Conservation (phyloP, 2,329 filamentous ascomycete genomes). For the Drechslera avenae region DNA sequence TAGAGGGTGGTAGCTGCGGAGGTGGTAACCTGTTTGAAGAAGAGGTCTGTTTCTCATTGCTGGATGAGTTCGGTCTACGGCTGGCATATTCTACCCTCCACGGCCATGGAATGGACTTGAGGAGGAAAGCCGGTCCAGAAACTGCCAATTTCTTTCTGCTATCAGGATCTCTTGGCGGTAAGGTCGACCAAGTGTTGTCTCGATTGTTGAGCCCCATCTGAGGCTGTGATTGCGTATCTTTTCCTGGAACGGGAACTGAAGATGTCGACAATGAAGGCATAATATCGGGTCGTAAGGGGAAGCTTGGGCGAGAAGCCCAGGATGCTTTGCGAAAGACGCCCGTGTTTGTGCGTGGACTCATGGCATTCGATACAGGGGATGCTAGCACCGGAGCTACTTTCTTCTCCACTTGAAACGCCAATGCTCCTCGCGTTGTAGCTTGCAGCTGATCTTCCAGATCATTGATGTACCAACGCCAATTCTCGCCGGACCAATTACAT, state of each 20-base stretch:
- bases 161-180: no score
- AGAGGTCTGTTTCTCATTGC: background rate
- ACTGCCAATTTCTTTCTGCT: background rate
- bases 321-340: background rate
- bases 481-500: slow-evolving; percentile 47
- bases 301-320: background rate
- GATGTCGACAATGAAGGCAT: background rate
- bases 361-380: background rate
- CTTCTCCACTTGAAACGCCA: slow-evolving; percentile 13
- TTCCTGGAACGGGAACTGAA: background rate
- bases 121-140: background rate
- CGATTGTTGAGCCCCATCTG: background rate
- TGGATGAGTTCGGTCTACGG: background rate
- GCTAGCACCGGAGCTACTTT: slow-evolving; percentile 1
- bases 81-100: background rate
- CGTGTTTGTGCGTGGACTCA: background rate
- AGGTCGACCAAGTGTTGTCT: background rate
- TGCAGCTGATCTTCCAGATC: slow-evolving; percentile 43
- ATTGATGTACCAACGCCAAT: slow-evolving; percentile 53
- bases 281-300: background rate
- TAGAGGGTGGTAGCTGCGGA: background rate
- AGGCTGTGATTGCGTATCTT: background rate
- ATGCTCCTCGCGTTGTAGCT: slow-evolving; percentile 15
- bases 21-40: background rate
- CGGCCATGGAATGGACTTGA: background rate